Base-by-base conservation (phyloP, 208 protist genomes). In the Acanthamoeba lenticulata region DNA sequence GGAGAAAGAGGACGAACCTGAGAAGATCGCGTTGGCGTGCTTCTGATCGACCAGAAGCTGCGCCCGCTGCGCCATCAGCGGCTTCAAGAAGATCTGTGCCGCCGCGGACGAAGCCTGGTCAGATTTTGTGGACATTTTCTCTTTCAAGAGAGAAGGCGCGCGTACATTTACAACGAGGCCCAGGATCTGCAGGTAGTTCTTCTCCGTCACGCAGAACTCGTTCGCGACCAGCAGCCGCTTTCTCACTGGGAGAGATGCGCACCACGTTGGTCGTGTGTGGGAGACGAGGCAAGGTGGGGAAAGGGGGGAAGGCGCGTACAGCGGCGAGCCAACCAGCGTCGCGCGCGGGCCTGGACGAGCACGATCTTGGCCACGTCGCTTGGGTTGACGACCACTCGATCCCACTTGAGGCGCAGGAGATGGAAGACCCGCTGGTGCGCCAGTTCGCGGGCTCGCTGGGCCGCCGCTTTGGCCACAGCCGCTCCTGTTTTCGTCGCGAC, bases 121-220 rank as follows among this genome's bases (percentile, higher is more conserved):
- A n/a, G n/a, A n/a, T n/a, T n/a, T n/a, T n/a, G n/a, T n/a, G n/a
- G n/a, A n/a, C n/a, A n/a, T n/a, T n/a, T n/a, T n/a, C n/a, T n/a
- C n/a, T n/a, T n/a, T n/a, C 67, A 24, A 36, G 11, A 77, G 67
- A 17, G 21, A 60, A 60, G 15, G 21, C 21, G 11, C 15, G 21
- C 52, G 52, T 21, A 60, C 74, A 45, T 83, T 49, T 45, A 83
- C 74, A 5, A 90, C 83, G 15, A 67, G 29, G 42, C 55, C 47
- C 27, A 90, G 83, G 4, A 42, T 42, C 24, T 90, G 45, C 27
- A 90, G 47, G 52, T 90, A 90, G 55, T 44, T 57, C 83, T 90
- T 67, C 49, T 90, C 83, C n/a, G 83, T 90, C 9, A 67, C 21
- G 17, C 34, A 4, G 17, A 90, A 44, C 49, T 90, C 83, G 38